These are phyloP conservation scores for Ogataea ramenticola DNA, from an alignment of 805 yeast genomes.

Conservation along the genomic window DNA sequence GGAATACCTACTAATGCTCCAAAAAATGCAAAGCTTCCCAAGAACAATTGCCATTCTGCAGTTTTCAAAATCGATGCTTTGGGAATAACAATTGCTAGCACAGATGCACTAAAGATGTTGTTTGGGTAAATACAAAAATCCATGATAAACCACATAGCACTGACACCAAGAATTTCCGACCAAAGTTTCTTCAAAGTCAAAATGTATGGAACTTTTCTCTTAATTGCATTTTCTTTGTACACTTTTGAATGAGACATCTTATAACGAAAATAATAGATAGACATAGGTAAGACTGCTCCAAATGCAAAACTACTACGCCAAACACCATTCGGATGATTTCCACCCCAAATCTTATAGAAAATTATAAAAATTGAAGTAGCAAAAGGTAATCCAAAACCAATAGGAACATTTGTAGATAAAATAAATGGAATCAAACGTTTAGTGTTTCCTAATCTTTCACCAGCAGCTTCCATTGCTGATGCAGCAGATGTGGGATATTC, in stretches of 20 bases:
- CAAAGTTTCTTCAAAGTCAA: constrained; percentile 45
- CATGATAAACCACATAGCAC: constrained; percentile 55
- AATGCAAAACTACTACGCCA: constrained; percentile 45
- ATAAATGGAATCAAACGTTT: constrained; percentile 34
- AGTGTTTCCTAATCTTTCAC: constrained; percentile 23
- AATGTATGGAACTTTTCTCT: constrained; percentile 44
- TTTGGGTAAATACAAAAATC: constrained; percentile 63
- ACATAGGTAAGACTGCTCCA: constrained; percentile 47
- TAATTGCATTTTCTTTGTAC: constrained; percentile 38
- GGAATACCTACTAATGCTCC: constrained; percentile 33
- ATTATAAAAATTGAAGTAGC: constrained; percentile 38
- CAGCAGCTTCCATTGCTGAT: constrained; percentile 55
- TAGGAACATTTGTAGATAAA: constrained; percentile 39
- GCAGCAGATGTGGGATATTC: constrained; percentile 63
- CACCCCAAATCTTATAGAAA: constrained; percentile 34
- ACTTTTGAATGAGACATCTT: constrained; percentile 46
- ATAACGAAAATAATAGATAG: constrained; percentile 60
- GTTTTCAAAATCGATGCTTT: constrained; percentile 29
- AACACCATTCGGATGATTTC: constrained; percentile 25
- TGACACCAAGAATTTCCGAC: constrained; percentile 44
- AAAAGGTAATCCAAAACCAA: constrained; percentile 41
- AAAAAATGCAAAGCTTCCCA: constrained; percentile 25
- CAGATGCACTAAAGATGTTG: constrained; percentile 48
- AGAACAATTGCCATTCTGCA: constrained; percentile 36
- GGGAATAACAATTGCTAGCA: constrained; percentile 36